phyloP scores from a whole-genome alignment of 176 grass and related monocot species.

The Aechmea fasciata region DNA sequence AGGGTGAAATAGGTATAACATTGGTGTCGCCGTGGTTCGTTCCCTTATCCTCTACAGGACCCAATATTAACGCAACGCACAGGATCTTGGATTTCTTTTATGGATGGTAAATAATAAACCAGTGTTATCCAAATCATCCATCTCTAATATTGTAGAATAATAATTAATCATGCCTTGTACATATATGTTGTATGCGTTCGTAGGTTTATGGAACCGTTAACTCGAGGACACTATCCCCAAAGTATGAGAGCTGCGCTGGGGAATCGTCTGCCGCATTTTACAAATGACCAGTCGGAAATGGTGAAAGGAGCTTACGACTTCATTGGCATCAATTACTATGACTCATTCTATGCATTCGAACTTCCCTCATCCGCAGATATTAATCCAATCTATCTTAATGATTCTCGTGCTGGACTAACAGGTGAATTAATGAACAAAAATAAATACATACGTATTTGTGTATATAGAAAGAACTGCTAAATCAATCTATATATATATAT shows the following conservation, averaged over 20 bases:
- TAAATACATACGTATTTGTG: too few relatives aligned
- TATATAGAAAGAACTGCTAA: too few relatives aligned
- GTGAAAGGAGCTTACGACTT: conserved; percentile 42
- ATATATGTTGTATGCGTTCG: neutral
- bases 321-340: conserved; percentile 39
- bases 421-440: too few relatives aligned
- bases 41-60: conserved; percentile 3
- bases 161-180: neutral
- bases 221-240: conserved; percentile 19
- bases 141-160: neutral
- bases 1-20: conserved; percentile 34
- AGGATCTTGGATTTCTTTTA: conserved; percentile 33
- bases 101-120: conserved; percentile 20
- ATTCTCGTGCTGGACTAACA: too few relatives aligned
- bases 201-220: conserved; percentile 32
- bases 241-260: conserved; percentile 23
- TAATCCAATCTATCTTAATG: too few relatives aligned
- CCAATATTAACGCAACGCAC: conserved; percentile 10
- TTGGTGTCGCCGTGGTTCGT: conserved; percentile 17
- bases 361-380: neutral
- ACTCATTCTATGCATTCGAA: conserved; percentile 17
- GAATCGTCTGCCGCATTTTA: conserved; percentile 30
- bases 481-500: too few relatives aligned
- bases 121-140: neutral
- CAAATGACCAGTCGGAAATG: conserved; percentile 23